A percentile compares a stretch with the other conserved stretches of the same genome.
These are phyloP conservation scores for Casuarina glauca DNA, from an alignment of 306 rosid genomes.

Conservation along the genomic window DNA sequence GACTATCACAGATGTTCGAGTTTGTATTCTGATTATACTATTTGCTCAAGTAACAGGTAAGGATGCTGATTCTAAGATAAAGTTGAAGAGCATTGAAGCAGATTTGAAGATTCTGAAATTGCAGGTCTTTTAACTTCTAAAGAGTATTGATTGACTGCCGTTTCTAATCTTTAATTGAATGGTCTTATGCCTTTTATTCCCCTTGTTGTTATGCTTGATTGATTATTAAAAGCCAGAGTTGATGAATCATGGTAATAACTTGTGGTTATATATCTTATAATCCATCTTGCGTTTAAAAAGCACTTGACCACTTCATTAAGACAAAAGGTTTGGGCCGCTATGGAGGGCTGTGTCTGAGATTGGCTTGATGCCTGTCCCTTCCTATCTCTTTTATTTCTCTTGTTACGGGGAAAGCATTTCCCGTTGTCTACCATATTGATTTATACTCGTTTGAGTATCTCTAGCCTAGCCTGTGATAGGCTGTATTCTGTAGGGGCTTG, in stretches of 20 bases:
- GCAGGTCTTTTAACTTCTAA: slow-evolving; percentile 54
- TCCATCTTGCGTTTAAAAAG: not conserved
- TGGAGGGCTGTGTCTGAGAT: not conserved
- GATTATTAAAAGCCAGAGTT: not conserved
- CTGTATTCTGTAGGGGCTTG: too few species aligned
- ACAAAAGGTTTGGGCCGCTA: not conserved
- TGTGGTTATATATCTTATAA: not conserved
- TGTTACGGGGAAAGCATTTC: too few species aligned
- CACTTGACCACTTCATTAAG: not conserved
- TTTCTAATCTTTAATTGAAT: slow-evolving; percentile 6
- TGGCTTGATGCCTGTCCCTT: not conserved
- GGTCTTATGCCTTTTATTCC: not conserved
- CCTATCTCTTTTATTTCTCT: too few species aligned
- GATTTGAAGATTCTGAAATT: slow-evolving; percentile 85
- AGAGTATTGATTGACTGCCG: slow-evolving; percentile 21
- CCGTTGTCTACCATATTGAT: too few species aligned
- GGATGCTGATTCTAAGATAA: slow-evolving; percentile 57
- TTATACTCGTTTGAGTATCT: too few species aligned
- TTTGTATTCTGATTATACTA: slow-evolving; percentile 5
- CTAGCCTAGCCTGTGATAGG: too few species aligned
- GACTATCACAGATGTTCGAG: not conserved
- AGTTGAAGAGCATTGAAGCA: slow-evolving; percentile 82
- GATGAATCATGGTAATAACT: not conserved
- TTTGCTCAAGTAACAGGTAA: slow-evolving; percentile 47
- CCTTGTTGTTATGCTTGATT: not conserved